These are phyloP conservation scores for Scheffersomyces titani DNA, from an alignment of 1,139 yeast species.

Conservation along the genomic window DNA sequence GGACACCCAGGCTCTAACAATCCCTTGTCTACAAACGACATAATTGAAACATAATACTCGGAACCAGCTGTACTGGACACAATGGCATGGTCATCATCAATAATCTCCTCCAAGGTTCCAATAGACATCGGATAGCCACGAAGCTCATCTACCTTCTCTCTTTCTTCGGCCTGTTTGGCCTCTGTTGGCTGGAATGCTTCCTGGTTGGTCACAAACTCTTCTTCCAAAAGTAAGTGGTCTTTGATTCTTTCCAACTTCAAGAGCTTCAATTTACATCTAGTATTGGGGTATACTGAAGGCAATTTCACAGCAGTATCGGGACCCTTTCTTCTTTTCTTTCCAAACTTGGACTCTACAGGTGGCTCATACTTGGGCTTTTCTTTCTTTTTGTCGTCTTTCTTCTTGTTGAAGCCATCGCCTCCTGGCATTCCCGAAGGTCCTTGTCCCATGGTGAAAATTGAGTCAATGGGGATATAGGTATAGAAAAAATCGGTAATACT, in stretches of 20 bases:
- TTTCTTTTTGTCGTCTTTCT: conserved; percentile 76
- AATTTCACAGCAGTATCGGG: conserved; percentile 84
- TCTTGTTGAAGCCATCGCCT: conserved; percentile 56
- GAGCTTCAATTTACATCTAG: conserved; percentile 88
- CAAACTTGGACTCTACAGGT: conserved; percentile 92
- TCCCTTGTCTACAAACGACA: conserved; percentile 98
- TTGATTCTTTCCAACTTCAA: conserved; percentile 94
- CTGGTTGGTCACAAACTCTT: conserved; percentile 93
- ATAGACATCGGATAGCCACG: conserved; percentile 97
- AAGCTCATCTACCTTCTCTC: conserved; percentile 91
- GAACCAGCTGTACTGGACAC: conserved; percentile 96
- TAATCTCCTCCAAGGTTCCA: conserved; percentile 94
- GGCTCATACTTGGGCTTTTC: conserved; percentile 97
- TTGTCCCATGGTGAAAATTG: conserved; percentile 57
- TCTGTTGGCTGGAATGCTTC: conserved; percentile 95
- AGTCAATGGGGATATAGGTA: not conserved
- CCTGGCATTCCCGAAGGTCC: conserved; percentile 77
- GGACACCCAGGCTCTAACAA: conserved; percentile 98
- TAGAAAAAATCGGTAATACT: not conserved
- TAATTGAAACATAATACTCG: conserved; percentile 91
- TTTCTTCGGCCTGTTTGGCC: conserved; percentile 94
- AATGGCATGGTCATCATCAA: conserved; percentile 98
- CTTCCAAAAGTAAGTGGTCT: conserved; percentile 92
- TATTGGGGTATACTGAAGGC: conserved; percentile 88
- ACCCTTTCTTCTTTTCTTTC: conserved; percentile 88